A percentile compares a stretch with the other conserved stretches of the same genome.
phyloP scores from a whole-genome alignment of 2,329 filamentous ascomycete species.

The Neopestalotiopsis rosae region DNA sequence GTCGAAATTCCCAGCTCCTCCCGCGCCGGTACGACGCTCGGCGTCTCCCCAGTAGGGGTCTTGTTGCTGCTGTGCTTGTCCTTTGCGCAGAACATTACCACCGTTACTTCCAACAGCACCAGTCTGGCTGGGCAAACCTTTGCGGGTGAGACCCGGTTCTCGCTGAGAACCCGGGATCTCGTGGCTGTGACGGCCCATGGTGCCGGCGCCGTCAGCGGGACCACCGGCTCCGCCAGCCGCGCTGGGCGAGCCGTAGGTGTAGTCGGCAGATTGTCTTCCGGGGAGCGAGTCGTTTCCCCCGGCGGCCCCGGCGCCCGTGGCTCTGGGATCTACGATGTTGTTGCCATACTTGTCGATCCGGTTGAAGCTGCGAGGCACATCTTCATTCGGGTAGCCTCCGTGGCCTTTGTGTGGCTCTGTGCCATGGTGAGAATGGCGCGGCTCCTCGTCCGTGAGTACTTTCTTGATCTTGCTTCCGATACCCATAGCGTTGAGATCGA shows the following conservation, averaged over 20 bases:
- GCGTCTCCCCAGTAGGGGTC: constrained; percentile 19
- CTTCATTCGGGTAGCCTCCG: constrained; percentile 25
- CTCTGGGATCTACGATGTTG: not conserved
- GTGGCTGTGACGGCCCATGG: not conserved
- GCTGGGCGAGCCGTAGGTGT: constrained; percentile 14
- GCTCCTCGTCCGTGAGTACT: constrained; percentile 26
- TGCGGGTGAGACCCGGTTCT: not conserved
- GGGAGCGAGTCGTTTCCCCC: not conserved
- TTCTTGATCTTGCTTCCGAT: constrained; percentile 32
- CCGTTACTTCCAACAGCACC: not conserved
- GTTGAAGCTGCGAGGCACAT: constrained; percentile 23
- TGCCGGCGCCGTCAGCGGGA: not conserved
- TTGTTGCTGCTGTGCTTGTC: constrained; percentile 15
- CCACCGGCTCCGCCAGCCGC: not conserved
- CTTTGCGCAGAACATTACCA: constrained; percentile 20
- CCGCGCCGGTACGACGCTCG: not conserved
- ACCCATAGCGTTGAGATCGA: constrained; percentile 26
- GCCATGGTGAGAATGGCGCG: constrained; percentile 6
- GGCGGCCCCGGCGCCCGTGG: constrained; percentile 10
- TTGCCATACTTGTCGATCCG: constrained; percentile 13
- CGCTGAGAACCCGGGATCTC: not conserved
- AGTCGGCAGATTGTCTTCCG: constrained; percentile 16
- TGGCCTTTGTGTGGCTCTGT: constrained; percentile 20
- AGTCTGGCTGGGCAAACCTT: not conserved
- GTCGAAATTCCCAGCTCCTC: not conserved